Conservation (phyloP, 1,284 basidiomycete species). For the Inonotus hispidus region DNA sequence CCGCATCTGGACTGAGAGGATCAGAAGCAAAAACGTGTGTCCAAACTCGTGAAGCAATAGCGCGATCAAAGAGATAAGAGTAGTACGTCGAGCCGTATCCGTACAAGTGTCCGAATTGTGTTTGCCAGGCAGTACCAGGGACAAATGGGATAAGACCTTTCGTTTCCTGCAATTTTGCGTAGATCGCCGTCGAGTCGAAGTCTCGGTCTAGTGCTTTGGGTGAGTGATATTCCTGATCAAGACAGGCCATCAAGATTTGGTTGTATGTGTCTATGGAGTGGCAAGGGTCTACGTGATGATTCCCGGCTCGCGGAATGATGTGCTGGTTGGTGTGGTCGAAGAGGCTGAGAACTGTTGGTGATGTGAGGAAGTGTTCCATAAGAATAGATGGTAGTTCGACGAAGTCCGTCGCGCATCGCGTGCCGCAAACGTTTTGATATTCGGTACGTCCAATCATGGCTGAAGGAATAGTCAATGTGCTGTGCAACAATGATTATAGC, state of each 20-base stretch:
- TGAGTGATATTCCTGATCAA: slow-evolving; percentile 93
- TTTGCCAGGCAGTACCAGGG: slow-evolving; percentile 84
- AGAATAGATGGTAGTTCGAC: slow-evolving; percentile 97
- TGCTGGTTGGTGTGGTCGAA: slow-evolving; percentile 48
- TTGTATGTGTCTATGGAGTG: slow-evolving; percentile 82
- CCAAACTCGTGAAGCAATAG: slow-evolving; percentile 92
- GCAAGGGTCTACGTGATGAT: slow-evolving; percentile 66
- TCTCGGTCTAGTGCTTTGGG: slow-evolving; percentile 41
- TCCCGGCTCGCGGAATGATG: slow-evolving; percentile 41
- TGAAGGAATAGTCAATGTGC: slow-evolving; percentile 29
- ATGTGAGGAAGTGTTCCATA: slow-evolving; percentile 95
- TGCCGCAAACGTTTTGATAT: slow-evolving; percentile 97
- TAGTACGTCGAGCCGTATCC: slow-evolving; percentile 98
- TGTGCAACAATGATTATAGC: slow-evolving; percentile 13
- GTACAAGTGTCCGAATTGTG: slow-evolving; percentile 92
- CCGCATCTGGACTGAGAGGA: slow-evolving; percentile 58
- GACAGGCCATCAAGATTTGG: slow-evolving; percentile 84
- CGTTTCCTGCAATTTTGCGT: slow-evolving; percentile 59
- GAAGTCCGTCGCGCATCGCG: slow-evolving; percentile 98
- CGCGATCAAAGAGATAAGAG: slow-evolving; percentile 93
- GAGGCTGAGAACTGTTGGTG: slow-evolving; percentile 76
- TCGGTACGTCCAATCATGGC: slow-evolving; percentile 98
- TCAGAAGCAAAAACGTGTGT: slow-evolving; percentile 62
- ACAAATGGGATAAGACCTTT: slow-evolving; percentile 81
- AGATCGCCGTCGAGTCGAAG: slow-evolving; percentile 70